These are phyloP conservation scores for Rhodotorula sphaerocarpa DNA, from an alignment of 768 basidiomycete species.

Conservation along the genomic window DNA sequence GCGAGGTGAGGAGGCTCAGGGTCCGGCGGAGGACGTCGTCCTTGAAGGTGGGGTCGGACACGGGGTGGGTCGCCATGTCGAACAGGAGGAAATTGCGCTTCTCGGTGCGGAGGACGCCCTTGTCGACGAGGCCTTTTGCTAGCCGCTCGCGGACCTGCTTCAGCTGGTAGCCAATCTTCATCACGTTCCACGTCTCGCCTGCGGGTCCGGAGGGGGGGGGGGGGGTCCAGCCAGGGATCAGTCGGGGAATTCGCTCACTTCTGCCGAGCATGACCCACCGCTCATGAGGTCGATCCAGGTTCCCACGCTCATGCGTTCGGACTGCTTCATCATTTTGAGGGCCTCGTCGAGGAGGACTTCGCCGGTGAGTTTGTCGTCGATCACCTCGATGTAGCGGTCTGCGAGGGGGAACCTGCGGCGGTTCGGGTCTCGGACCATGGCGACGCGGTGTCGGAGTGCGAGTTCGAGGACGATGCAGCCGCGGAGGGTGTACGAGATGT, in stretches of 20 bases:
- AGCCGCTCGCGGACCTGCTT: conserved; percentile 97
- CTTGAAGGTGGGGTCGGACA: conserved; percentile 84
- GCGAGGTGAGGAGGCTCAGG: conserved; percentile 67
- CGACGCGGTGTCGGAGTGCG: conserved; percentile 87
- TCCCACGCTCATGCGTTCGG: conserved; percentile 69
- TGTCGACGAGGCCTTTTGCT: conserved; percentile 94
- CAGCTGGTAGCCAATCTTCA: conserved; percentile 98
- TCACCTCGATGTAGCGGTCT: conserved; percentile 80
- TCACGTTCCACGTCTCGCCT: conserved; percentile 99
- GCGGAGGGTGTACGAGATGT: conserved; percentile 96
- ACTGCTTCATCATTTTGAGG: conserved; percentile 81
- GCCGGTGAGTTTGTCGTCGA: conserved; percentile 84
- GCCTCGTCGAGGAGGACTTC: conserved; percentile 95
- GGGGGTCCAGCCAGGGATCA: neutral
- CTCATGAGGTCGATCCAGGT: conserved; percentile 92
- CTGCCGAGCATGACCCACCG: conserved; percentile 51
- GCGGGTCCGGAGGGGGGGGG: too few species aligned
- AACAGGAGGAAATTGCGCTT: conserved; percentile 98
- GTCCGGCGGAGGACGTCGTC: conserved; percentile 71
- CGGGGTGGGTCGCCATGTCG: conserved; percentile 99
- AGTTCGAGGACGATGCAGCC: conserved; percentile 97
- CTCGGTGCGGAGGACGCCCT: conserved; percentile 96
- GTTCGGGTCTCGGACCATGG: conserved; percentile 73
- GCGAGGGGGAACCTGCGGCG: conserved; percentile 64
- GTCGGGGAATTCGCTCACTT: too few species aligned